Conservation (phyloP, 345 rosid species). For the Rhodamnia rubescens region DNA sequence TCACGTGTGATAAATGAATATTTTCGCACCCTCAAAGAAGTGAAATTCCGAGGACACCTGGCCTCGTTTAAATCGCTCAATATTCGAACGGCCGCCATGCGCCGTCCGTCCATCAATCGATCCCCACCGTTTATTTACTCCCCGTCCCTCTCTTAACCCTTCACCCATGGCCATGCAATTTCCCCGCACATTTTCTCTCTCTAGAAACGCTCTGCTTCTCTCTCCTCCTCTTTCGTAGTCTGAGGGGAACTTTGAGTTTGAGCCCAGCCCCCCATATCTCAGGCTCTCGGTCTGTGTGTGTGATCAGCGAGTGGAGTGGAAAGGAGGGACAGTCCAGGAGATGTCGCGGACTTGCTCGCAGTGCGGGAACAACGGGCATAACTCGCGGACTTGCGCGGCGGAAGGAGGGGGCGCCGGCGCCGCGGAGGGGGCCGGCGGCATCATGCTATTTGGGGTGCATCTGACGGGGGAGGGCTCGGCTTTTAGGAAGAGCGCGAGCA, state of each 20-base stretch:
- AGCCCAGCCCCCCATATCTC: not conserved
- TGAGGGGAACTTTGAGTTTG: not conserved
- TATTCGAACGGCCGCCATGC: not conserved
- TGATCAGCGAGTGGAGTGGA: not conserved
- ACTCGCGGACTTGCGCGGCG: slow-evolving; percentile 44
- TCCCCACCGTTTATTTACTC: not conserved
- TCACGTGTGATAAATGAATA: not conserved
- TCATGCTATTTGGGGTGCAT: slow-evolving; percentile 85
- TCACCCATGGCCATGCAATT: not conserved
- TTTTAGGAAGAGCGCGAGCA: slow-evolving; percentile 82
- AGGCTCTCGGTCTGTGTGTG: not conserved
- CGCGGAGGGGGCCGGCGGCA: slow-evolving; percentile 20
- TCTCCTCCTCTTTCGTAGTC: slow-evolving; percentile 1
- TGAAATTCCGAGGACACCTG: not conserved
- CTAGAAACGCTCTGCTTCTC: not conserved
- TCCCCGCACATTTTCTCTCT: not conserved
- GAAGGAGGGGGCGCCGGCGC: slow-evolving; percentile 11
- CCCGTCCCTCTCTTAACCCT: not conserved
- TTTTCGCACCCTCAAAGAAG: not conserved
- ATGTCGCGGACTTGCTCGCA: slow-evolving; percentile 57
- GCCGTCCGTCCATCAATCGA: not conserved
- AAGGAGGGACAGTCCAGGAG: not conserved
- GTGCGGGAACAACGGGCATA: slow-evolving; percentile 68
- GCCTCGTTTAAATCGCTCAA: not conserved
- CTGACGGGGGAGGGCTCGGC: slow-evolving; percentile 78